A percentile compares a stretch with the other conserved stretches of the same genome.
These are phyloP conservation scores for Trichoderma orchidacearum DNA, from an alignment of 495 filamentous ascomycete genomes.

Conservation along the genomic window DNA sequence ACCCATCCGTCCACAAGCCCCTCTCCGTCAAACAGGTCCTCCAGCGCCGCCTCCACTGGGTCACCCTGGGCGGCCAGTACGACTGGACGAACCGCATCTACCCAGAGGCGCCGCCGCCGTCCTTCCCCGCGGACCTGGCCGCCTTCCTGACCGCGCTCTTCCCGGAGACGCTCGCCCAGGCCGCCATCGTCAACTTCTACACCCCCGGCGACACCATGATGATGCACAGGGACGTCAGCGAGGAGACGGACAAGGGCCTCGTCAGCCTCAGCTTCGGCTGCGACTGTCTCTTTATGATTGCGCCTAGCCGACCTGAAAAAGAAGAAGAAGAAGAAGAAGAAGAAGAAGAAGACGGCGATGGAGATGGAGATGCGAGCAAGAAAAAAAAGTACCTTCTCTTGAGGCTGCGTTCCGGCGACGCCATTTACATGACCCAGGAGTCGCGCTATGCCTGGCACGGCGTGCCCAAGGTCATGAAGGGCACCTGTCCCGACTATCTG, in stretches of 20 bases:
- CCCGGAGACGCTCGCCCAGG: slow-evolving; percentile 59
- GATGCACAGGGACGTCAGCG: slow-evolving; percentile 82
- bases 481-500: slow-evolving; percentile 64
- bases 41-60: slow-evolving; percentile 73
- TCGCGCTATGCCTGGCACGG: slow-evolving; percentile 88
- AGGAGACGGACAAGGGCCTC: slow-evolving; percentile 57
- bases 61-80: slow-evolving; percentile 87
- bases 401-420: slow-evolving; percentile 65
- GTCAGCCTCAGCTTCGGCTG: slow-evolving; percentile 82
- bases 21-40: slow-evolving; percentile 52
- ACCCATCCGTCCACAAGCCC: slow-evolving; percentile 52
- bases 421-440: slow-evolving; percentile 65
- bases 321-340: slow-evolving; percentile 9
- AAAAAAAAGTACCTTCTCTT: slow-evolving; percentile 36
- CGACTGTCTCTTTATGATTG: slow-evolving; percentile 67
- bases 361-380: neutral
- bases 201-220: slow-evolving; percentile 76
- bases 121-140: slow-evolving; percentile 62
- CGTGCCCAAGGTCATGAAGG: slow-evolving; percentile 66
- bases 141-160: slow-evolving; percentile 50
- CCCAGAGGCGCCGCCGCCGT: slow-evolving; percentile 48
- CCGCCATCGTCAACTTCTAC: slow-evolving; percentile 88
- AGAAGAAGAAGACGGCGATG: slow-evolving; percentile 12
- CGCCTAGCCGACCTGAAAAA: slow-evolving; percentile 28
- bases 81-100: slow-evolving; percentile 84